These are phyloP conservation scores for Mycosphaerella arachidis DNA, from an alignment of 2,329 filamentous ascomycete genomes.

Conservation along the genomic window DNA sequence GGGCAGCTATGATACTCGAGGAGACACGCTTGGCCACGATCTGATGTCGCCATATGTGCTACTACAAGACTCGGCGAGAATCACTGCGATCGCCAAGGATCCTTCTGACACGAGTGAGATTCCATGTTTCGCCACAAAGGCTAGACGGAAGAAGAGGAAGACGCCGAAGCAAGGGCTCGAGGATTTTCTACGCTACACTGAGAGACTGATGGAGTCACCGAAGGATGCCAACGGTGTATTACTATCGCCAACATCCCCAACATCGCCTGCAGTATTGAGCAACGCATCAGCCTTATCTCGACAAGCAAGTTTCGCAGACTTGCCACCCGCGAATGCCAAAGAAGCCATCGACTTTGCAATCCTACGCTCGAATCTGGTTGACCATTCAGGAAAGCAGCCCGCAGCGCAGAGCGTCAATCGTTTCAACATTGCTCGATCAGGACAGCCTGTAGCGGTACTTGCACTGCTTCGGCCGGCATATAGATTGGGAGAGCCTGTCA, in stretches of 20 bases:
- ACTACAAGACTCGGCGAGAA: constrained; percentile 72
- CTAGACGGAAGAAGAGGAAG: constrained; percentile 34
- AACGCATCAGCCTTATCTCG: constrained; percentile 49
- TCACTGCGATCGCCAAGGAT: constrained; percentile 35
- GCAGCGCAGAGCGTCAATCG: constrained; percentile 70
- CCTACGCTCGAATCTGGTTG: constrained; percentile 67
- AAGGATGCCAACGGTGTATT: constrained; percentile 56
- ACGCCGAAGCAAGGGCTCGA: constrained; percentile 40
- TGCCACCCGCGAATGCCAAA: constrained; percentile 59
- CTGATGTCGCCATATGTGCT: constrained; percentile 91
- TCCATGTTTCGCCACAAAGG: constrained; percentile 17
- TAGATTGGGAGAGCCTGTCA: constrained; percentile 81
- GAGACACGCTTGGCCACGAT: constrained; percentile 87
- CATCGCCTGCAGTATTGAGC: constrained; percentile 44
- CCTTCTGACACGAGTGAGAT: constrained; percentile 7
- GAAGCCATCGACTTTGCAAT: constrained; percentile 91
- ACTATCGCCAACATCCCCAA: constrained; percentile 65
- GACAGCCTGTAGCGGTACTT: constrained; percentile 84
- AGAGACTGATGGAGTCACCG: constrained; percentile 63
- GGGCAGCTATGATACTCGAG: constrained; percentile 83
- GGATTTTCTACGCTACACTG: constrained; percentile 72
- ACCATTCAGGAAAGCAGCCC: constrained; percentile 52
- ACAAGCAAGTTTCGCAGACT: constrained; percentile 32
- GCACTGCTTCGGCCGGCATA: constrained; percentile 85
- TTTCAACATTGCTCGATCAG: constrained; percentile 90